Conservation (phyloP, 2,329 filamentous ascomycete species). For the Leptographium radiaticola region DNA sequence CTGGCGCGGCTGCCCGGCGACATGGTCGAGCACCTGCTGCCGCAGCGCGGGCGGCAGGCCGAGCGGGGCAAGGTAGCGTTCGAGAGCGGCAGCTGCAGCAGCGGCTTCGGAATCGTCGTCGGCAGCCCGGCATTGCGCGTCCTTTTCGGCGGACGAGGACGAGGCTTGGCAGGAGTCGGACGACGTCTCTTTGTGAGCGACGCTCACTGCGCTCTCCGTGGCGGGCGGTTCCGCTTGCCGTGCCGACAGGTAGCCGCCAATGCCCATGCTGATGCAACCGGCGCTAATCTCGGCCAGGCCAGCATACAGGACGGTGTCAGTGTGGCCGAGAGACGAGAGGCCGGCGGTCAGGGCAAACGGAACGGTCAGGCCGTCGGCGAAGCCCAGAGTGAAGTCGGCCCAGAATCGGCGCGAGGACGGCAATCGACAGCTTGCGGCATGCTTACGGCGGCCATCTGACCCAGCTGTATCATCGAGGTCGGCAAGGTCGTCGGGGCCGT, state of each 20-base stretch:
- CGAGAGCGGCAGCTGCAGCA: neutral
- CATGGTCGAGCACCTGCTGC: conserved; percentile 10
- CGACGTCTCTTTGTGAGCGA: no score
- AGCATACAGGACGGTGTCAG: conserved; percentile 51
- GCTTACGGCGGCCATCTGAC: neutral
- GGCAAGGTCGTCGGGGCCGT: no score
- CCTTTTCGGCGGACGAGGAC: conserved; percentile 8
- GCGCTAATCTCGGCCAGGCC: conserved; percentile 59
- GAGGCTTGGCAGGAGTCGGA: no score
- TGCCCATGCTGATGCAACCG: conserved; percentile 61
- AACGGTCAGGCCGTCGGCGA: conserved; percentile 62
- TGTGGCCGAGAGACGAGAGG: conserved; percentile 45
- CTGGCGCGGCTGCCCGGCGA: conserved; percentile 3
- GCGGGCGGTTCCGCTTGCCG: conserved; percentile 11
- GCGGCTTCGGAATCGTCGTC: neutral
- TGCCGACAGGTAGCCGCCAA: conserved; percentile 56
- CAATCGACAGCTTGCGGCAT: neutral
- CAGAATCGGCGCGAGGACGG: conserved; percentile 29
- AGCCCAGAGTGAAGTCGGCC: conserved; percentile 57
- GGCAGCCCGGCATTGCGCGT: neutral
- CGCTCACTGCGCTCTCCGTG: neutral
- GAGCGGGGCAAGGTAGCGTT: conserved; percentile 12
- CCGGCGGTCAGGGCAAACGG: conserved; percentile 64
- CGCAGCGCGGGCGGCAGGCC: conserved; percentile 11
- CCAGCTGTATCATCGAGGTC: no score